phyloP scores from a whole-genome alignment of 305 asterid species.

The Fraxinus sp. region DNA sequence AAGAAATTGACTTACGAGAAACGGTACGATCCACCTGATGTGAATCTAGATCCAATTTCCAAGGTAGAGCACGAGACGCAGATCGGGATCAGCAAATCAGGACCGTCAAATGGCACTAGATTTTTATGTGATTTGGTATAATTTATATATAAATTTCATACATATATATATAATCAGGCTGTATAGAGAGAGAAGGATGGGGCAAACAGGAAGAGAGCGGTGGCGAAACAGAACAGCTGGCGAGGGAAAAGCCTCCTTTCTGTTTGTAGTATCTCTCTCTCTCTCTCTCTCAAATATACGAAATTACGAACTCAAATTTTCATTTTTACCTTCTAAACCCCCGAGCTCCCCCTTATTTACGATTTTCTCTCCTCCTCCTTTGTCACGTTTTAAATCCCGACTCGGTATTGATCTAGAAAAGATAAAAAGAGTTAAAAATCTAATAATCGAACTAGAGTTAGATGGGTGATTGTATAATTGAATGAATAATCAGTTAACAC shows the following conservation, averaged over 20 bases:
- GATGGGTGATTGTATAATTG: not conserved
- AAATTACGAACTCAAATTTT: not conserved
- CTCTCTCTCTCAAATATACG: too few species aligned
- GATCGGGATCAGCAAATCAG: slow-evolving; percentile 34
- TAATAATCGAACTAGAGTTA: not conserved
- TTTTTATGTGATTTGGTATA: slow-evolving; percentile 12
- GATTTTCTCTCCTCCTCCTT: not conserved
- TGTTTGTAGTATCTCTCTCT: not conserved
- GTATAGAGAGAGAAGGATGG: slow-evolving; percentile 11
- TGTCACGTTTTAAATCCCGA: not conserved
- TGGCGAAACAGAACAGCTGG: slow-evolving; percentile 17
- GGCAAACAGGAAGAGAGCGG: slow-evolving; percentile 14
- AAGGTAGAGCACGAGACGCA: slow-evolving; percentile 20
- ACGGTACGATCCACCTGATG: slow-evolving; percentile 32
- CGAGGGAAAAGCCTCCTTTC: slow-evolving; percentile 16
- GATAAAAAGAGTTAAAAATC: not conserved
- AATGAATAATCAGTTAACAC: not conserved
- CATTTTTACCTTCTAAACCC: not conserved
- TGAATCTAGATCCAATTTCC: slow-evolving; percentile 38
- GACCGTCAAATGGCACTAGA: slow-evolving; percentile 32
- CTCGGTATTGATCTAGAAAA: not conserved
- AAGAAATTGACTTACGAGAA: slow-evolving; percentile 31
- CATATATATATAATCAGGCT: not conserved
- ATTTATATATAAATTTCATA: not conserved
- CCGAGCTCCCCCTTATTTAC: not conserved